Evolutionary conservation across 257 asterid genomes (phyloP).

Genomic region (Cordia subcordata): DNA sequence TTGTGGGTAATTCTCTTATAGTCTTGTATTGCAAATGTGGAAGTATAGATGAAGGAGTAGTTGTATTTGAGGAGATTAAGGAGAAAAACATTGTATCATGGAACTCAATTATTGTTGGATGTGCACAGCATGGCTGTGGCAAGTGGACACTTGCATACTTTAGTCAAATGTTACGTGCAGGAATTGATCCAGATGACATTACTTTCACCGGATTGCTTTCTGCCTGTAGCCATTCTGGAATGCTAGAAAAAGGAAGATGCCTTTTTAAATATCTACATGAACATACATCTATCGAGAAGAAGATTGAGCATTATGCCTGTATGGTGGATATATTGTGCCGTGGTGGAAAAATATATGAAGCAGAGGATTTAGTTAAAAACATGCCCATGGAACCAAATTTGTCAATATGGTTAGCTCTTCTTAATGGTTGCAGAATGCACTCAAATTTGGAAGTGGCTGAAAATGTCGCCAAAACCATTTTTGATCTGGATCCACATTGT

Average conservation of each 20-base stretch:
- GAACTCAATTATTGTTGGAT: slow-evolving; percentile 81
- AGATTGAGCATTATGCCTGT: slow-evolving; percentile 81
- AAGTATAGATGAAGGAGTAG: slow-evolving; percentile 42
- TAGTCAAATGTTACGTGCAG: slow-evolving; percentile 55
- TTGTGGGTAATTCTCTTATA: slow-evolving; percentile 81
- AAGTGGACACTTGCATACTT: slow-evolving; percentile 61
- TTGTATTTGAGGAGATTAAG: slow-evolving; percentile 41
- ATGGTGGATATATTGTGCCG: slow-evolving; percentile 76
- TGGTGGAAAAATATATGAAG: slow-evolving; percentile 62
- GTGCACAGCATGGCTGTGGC: slow-evolving; percentile 77
- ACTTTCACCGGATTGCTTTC: slow-evolving; percentile 80
- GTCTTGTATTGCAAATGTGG: slow-evolving; percentile 67
- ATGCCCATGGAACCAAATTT: slow-evolving; percentile 62
- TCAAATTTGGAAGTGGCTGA: slow-evolving; percentile 54
- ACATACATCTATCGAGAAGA: slow-evolving; percentile 20
- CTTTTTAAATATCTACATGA: slow-evolving; percentile 36
- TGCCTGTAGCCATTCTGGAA: slow-evolving; percentile 90
- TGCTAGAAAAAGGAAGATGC: slow-evolving; percentile 55
- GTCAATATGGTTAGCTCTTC: slow-evolving; percentile 62
- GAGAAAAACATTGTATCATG: slow-evolving; percentile 73
- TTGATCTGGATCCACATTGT: slow-evolving; percentile 49
- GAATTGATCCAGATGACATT: slow-evolving; percentile 60
- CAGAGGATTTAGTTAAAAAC: slow-evolving; percentile 44
- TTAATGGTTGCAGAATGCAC: slow-evolving; percentile 65
- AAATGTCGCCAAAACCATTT: slow-evolving; percentile 48